Conservation (phyloP, 2,329 filamentous ascomycete species). For the Westerdykella aurantiaca region DNA sequence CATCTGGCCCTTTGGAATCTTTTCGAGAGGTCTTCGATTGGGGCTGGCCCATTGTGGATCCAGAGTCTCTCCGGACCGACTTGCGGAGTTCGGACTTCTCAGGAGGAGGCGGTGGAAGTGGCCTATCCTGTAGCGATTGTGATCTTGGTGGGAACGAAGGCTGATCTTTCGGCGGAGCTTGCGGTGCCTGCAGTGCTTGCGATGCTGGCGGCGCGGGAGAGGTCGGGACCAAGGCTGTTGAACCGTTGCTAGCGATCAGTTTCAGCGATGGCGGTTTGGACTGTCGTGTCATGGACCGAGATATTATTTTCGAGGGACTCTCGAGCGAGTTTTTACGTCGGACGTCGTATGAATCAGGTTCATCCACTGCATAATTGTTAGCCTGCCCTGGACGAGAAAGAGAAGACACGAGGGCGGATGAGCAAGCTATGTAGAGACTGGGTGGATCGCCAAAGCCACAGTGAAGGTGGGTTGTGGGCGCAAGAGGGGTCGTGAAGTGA, state of each 20-base stretch:
- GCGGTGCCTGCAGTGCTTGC: constrained; percentile 9
- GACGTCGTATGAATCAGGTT: constrained; percentile 10
- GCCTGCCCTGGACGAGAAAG: not conserved
- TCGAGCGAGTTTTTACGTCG: constrained; percentile 16
- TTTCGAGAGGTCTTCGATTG: constrained; percentile 20
- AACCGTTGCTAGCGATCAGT: constrained; percentile 33
- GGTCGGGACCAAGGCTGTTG: constrained; percentile 30
- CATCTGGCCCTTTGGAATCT: constrained; percentile 26
- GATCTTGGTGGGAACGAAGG: constrained; percentile 17
- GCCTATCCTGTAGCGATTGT: constrained; percentile 16
- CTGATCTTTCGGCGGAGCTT: constrained; percentile 29
- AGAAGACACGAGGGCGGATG: not conserved
- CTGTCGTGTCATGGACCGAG: constrained; percentile 29
- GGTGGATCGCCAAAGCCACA: not conserved
- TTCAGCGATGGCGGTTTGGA: constrained; percentile 33
- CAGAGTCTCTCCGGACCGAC: constrained; percentile 5
- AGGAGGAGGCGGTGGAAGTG: constrained; percentile 32
- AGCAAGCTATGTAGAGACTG: not conserved
- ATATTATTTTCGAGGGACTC: constrained; percentile 24
- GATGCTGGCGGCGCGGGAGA: constrained; percentile 15
- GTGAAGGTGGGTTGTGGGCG: too few species aligned
- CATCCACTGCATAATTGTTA: constrained; percentile 15
- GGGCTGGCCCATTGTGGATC: constrained; percentile 17
- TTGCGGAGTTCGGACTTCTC: constrained; percentile 25
- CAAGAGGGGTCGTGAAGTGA: too few species aligned